These are phyloP conservation scores for Didymella glomerata DNA, from an alignment of 2,329 filamentous ascomycete species.

Conservation along the genomic window DNA sequence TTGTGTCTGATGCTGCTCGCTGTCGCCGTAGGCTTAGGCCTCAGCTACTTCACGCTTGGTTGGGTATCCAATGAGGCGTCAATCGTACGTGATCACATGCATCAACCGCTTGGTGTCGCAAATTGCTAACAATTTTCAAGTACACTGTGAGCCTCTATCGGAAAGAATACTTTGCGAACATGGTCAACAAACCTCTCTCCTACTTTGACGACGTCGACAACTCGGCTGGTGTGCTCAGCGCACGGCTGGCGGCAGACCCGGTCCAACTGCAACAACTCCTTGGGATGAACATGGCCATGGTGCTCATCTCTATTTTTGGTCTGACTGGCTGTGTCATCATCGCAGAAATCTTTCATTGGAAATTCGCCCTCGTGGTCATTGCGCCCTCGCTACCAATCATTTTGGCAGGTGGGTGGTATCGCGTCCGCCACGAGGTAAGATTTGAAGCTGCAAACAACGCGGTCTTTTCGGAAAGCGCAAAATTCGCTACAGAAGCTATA, in stretches of 20 bases:
- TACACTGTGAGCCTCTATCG: conserved; percentile 72
- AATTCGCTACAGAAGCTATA: conserved; percentile 90
- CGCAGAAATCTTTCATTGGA: conserved; percentile 79
- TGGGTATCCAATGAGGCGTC: conserved; percentile 39
- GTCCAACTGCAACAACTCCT: conserved; percentile 39
- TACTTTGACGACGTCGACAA: conserved; percentile 92
- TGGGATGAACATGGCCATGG: conserved; percentile 68
- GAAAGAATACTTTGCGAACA: conserved; percentile 80
- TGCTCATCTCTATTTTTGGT: conserved; percentile 79
- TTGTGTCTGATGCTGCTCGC: conserved; percentile 56
- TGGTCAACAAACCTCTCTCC: conserved; percentile 89
- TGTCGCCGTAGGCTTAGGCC: conserved; percentile 31
- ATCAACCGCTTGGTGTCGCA: neutral
- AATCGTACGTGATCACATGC: conserved; percentile 22
- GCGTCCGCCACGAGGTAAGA: conserved; percentile 64
- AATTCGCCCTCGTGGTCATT: conserved; percentile 81
- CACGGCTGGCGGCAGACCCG: conserved; percentile 57
- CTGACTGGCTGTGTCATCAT: conserved; percentile 75
- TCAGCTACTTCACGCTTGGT: conserved; percentile 35
- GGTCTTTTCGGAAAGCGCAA: conserved; percentile 80
- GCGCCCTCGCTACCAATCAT: conserved; percentile 71
- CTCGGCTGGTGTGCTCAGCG: conserved; percentile 82
- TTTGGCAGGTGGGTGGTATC: conserved; percentile 78
- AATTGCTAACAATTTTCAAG: conserved; percentile 14
- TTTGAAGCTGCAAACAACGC: conserved; percentile 64